Evolutionary conservation across 106 monocot genomes (phyloP), one percentile per base, ranked within the genome.

Genomic region (Posidonia australis): DNA sequence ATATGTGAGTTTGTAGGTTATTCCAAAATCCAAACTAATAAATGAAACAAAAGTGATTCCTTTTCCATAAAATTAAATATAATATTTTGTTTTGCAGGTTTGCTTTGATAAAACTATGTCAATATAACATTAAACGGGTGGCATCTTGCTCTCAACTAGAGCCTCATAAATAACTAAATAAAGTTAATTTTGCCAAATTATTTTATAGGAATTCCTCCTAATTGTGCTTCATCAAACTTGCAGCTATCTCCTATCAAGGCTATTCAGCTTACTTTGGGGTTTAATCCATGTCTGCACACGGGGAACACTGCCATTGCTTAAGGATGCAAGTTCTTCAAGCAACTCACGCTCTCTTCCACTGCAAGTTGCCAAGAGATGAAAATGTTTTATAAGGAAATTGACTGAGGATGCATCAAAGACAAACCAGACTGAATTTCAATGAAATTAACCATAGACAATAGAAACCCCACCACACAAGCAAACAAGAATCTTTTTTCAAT

Each of bases 291-390:
- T 24, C 19, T 20, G 24, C 5, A 13, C 17, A 31, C 31, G 66
- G n/a, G 26, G 20, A 32, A 51, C 28, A 53, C 21, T 32, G 32
- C 66, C 52, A 27, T 45, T 53, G 28, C 52, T 51, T 1, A 66
- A 52, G 11, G 52, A 52, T 51, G 66, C 51, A 66, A 66, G 66
- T 22, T 66, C 66, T 66, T 66, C 66, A 32, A 66, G 66, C 45
- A 66, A 66, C 7, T 66, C 66, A 13, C 66, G 30, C 45, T 66
- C 66, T 66, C 66, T 66, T 31, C 10, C 51, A 66, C 66, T 66
- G 51, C 49, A 31, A 36, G 32, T 27, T 31, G 11, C 24, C 11
- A 49, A 27, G 31, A 66, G 44, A 26, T 24, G 23, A 64, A 64
- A 48, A 11, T 16, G 5, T 54, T 54, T 54, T 16, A 19, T 21